Conservation (phyloP, 192 early-diverging fungal genomes). For the Coemansia sp. region DNA sequence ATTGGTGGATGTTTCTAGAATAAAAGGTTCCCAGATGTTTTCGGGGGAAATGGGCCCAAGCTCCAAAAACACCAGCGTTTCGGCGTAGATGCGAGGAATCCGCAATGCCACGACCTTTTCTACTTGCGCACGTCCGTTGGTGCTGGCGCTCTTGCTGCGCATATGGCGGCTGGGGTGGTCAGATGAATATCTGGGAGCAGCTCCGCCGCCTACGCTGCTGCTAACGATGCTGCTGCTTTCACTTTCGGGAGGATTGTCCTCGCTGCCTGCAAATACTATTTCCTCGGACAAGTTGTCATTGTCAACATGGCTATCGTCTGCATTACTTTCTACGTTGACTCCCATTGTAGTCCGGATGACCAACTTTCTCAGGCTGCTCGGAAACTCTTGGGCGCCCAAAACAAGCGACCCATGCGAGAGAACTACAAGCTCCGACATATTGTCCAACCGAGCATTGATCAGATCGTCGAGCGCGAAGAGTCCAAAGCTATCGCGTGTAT, state of each 20-base stretch:
- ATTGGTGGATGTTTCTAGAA: neutral
- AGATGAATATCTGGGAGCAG: neutral
- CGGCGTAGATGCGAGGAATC: slow-evolving; percentile 19
- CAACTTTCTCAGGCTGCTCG: neutral
- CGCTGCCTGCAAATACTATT: neutral
- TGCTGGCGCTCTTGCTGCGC: neutral
- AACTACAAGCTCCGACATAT: slow-evolving; percentile 17
- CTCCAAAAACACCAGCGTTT: slow-evolving; percentile 25
- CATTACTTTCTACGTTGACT: neutral
- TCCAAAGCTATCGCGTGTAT: slow-evolving; percentile 43
- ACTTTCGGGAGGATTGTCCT: neutral
- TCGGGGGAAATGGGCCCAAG: slow-evolving; percentile 36
- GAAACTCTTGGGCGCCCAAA: slow-evolving; percentile 13
- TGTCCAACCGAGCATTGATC: slow-evolving; percentile 14
- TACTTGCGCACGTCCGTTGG: neutral
- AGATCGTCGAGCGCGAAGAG: slow-evolving; percentile 45
- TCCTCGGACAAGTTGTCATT: neutral
- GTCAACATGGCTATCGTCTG: neutral
- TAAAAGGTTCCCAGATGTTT: slow-evolving; percentile 36
- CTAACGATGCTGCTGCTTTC: neutral
- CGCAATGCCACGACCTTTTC: neutral
- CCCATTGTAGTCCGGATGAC: neutral
- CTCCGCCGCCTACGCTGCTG: neutral
- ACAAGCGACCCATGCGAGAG: slow-evolving; percentile 8
- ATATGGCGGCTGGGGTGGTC: neutral